Base-by-base conservation (phyloP, 805 yeast species). In the Blastobotrys mokoenaii region DNA sequence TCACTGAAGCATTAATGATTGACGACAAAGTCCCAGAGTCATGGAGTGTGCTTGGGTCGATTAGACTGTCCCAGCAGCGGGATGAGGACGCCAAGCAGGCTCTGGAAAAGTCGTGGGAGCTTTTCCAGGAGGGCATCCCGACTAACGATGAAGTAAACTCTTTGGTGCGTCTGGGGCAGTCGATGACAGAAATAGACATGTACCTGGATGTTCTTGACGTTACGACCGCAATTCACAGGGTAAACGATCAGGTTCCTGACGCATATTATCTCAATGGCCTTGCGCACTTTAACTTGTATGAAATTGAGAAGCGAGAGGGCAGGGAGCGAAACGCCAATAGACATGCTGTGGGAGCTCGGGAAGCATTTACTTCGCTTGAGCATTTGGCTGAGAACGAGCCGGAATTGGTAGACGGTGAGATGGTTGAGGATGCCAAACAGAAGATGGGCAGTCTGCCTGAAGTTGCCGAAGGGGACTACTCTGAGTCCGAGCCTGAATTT, bases 211-310 rank as follows among this genome's bases (percentile, higher is more conserved):
- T 84, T 2, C 67, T 77, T 2, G 72, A 74, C n/a, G 79, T 87
- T n/a, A 71, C 87, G 10, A 66, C 73, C 14, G 72, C 73, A 20
- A 71, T 82, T 14, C 81, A 82, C 55, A 90, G 84, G 49, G 76
- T 90, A 39, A 88, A 90, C 65, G 97, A 90, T 55, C 82, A 80
- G 55, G 78, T 86, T 49, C 69, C 86, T 46, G 97, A 93, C 57
- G 73, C 82, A 34, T 83, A 76, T 58, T 93, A 93, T 61, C 67
- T 88, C 51, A 94, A 86, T 58, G 94, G 93, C 0, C 77, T 89
- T 56, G 79, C 93, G 0, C 72, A 80, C 57, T 69, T 45, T 38
- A 46, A 48, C 37, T 31, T 51, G 27, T 50, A 41, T 35, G 44
- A 42, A 37, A 29, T 14, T 31, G 18, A 50, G 46, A 36, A 29